Evolutionary conservation across 768 basidiomycete species (phyloP).

Genomic region (Calvatia gigantea): DNA sequence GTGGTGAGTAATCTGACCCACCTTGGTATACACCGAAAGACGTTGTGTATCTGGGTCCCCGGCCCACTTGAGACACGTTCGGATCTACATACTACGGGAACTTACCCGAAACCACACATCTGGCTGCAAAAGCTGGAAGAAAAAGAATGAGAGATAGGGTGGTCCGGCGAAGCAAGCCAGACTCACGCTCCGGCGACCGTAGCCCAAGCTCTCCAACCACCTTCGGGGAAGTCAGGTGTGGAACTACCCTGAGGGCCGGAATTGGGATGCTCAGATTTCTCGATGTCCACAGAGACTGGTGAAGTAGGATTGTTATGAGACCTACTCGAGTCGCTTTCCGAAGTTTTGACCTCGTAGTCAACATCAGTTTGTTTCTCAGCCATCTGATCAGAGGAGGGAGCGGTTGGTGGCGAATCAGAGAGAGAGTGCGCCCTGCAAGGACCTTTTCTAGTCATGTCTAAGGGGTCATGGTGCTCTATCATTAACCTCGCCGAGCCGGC

Average conservation of each 20-base stretch:
- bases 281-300: too few relatives aligned
- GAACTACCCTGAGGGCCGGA: background rate
- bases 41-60: conserved; percentile 18
- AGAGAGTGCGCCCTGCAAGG: too few relatives aligned
- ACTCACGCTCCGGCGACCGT: conserved; percentile 15
- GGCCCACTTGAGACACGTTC: background rate
- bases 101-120: conserved; percentile 22
- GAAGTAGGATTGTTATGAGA: too few relatives aligned
- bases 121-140: conserved; percentile 15
- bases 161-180: background rate
- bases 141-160: background rate
- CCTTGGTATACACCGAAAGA: conserved; percentile 26
- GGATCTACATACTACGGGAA: background rate
- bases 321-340: too few relatives aligned
- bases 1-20: background rate
- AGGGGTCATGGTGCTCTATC: too few relatives aligned
- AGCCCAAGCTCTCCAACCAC: conserved; percentile 14
- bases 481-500: background rate
- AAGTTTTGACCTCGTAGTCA: too few relatives aligned
- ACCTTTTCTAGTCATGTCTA: too few relatives aligned
- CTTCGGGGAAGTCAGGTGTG: conserved; percentile 11
- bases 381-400: too few relatives aligned
- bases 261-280: too few relatives aligned
- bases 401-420: too few relatives aligned
- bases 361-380: too few relatives aligned